Base-by-base conservation (phyloP, 768 basidiomycete species). In the Ephemerocybe angulata region DNA sequence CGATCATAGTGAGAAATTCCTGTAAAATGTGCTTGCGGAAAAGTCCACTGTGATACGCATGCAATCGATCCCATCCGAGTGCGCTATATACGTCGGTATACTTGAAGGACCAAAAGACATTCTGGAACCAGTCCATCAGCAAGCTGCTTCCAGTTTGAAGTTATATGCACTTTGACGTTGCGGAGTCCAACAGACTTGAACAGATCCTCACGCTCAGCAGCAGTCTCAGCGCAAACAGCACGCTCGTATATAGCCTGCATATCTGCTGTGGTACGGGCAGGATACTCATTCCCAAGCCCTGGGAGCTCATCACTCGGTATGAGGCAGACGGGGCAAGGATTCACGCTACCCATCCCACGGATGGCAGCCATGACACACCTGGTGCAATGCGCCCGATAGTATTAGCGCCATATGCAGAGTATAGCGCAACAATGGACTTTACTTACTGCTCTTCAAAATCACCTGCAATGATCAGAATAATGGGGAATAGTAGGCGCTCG, bases 391-490 rank as follows among this genome's bases (percentile, higher is more conserved):
- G n/a, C n/a, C n/a, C n/a, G 42, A 11, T 10, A 43, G 42, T 43
- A 43, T 43, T 43, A 8, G 8, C 8, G 11, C 22, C 22, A 15
- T 24, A 30, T n/a, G n/a, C n/a, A n/a, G n/a, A n/a, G n/a, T n/a
- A 6, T 13, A 13, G 28, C 5, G 12, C 22, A 7, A 10, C 6
- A 15, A 8, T 30, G 10, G 11, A 15, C 28, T 13, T 35, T 22
- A 44, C 72, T 27, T 66, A 79, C 78, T 73, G 70, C 65, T 80
- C 77, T 55, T 79, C 70, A 51, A 75, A 79, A 52, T 79, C 75
- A 3, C 70, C 67, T 6, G 69, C 72, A 2, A 76, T 57, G 3
- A 77, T 73, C 0, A 75, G 29, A 24, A 79, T 62, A 6, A 73
- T 25, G 0, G 74, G 75, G 27, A 65, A 77, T 0, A 79, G 38